Base-by-base conservation (phyloP, 2,329 filamentous ascomycete species). In the Herpotrichia juniperi region DNA sequence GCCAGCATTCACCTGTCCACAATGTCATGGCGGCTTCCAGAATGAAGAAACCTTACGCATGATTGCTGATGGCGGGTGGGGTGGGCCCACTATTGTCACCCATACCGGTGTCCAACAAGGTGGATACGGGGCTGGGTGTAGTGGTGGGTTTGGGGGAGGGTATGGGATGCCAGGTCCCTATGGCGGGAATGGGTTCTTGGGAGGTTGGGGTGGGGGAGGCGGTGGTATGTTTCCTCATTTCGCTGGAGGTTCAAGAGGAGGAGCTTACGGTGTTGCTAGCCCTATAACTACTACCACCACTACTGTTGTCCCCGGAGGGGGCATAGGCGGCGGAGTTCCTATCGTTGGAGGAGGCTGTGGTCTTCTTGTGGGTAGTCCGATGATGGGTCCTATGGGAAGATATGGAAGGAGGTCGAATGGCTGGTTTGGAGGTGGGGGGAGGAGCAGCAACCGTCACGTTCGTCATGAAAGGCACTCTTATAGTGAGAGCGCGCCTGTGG, bases 11-110 rank as follows among this genome's bases (percentile, higher is more conserved):
- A 45, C 39, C 26, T 51, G 48, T 16, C 42, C 47, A 4, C 17
- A 56, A 25, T 72, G 68, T 44, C 63, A 71, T 37, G 51, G 61
- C 19, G 62, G 64, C 7, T 64, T 67, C 46, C 57, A 60, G 46
- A 62, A 69, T 42, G 48, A 17, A 3, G n/a, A 22, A 3, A 39
- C 26, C 2, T 28, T 26, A n/a, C 50, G 48, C 6, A 49, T 53
- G 45, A 16, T 53, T 7, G 14, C 10, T n/a, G 7, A 39, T 39
- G 34, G n/a, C n/a, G n/a, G 34, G 6, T 39, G 34, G 34, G 34
- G 6, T 8, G 34, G 16, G 6, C 34, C 34, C 14, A 22, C 34
- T 7, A 39, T 39, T n/a, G 16, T 39, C 34, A 17, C 17, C 34
- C 6, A 22, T 19, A 7, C 7, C n/a, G n/a, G n/a, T n/a, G n/a